Percentiles rank a stretch among this genome's conserved stretches.
These are phyloP conservation scores for Aspergillus saccharolyticus DNA, from an alignment of 495 filamentous ascomycete genomes.

Conservation along the genomic window DNA sequence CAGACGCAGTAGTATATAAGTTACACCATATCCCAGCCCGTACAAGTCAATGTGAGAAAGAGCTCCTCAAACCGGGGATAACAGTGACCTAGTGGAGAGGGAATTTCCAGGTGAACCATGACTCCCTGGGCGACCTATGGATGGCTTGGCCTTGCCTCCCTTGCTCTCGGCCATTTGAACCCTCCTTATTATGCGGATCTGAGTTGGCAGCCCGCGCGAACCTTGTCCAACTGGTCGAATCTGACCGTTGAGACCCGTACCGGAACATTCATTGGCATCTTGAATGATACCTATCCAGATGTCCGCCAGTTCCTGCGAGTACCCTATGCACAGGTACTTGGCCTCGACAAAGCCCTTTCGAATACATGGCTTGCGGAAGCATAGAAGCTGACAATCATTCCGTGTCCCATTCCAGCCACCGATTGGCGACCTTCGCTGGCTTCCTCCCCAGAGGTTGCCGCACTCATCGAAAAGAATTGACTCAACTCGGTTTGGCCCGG, in stretches of 20 bases:
- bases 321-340: slow-evolving; percentile 8
- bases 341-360: not conserved
- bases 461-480: not conserved
- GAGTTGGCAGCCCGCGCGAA: slow-evolving; percentile 11
- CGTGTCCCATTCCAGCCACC: not conserved
- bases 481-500: not conserved
- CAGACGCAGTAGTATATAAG: not conserved
- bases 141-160: not conserved
- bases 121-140: not conserved
- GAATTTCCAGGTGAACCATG: not conserved
- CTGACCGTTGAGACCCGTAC: slow-evolving; percentile 12
- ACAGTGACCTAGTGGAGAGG: not conserved
- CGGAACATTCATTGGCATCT: slow-evolving; percentile 12
- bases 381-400: too few relatives aligned
- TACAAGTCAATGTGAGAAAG: not conserved
- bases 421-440: not conserved
- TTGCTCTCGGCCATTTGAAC: not conserved
- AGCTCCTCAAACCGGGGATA: not conserved
- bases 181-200: slow-evolving; percentile 15
- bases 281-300: slow-evolving; percentile 8
- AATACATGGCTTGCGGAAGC: too few relatives aligned
- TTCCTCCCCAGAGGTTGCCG: not conserved
- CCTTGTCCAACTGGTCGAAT: slow-evolving; percentile 15
- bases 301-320: slow-evolving; percentile 12
- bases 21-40: not conserved